phyloP scores from a whole-genome alignment of 305 asterid species.

The Fraxinus nigra region DNA sequence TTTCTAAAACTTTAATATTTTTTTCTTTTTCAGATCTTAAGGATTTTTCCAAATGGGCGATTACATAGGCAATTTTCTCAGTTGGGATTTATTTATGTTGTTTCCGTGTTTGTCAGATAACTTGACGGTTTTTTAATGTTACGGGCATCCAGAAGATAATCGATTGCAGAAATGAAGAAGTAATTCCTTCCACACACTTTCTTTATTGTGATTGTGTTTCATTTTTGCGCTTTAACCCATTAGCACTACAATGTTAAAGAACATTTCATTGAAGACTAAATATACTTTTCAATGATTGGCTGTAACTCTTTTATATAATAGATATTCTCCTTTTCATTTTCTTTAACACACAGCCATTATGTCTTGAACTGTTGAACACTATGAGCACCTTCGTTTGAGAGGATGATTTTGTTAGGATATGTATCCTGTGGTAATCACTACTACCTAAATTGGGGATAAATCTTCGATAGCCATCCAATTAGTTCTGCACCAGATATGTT shows the following conservation, averaged over 20 bases:
- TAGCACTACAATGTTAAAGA: not conserved
- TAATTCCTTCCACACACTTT: slow-evolving; percentile 16
- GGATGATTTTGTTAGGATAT: not conserved
- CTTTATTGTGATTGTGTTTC: not conserved
- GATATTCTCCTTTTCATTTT: not conserved
- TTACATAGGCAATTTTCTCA: not conserved
- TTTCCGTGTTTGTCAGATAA: not conserved
- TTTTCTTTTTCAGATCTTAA: not conserved
- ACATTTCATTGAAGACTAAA: not conserved
- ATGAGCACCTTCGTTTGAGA: not conserved
- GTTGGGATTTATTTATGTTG: not conserved
- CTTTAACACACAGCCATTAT: not conserved
- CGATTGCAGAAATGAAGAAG: slow-evolving; percentile 33
- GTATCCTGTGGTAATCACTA: not conserved
- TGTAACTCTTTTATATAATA: not conserved
- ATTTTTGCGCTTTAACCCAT: not conserved
- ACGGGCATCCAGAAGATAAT: slow-evolving; percentile 16
- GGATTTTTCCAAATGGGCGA: not conserved
- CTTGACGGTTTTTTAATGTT: not conserved
- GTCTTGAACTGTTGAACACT: not conserved
- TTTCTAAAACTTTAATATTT: not conserved
- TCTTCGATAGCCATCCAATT: not conserved
- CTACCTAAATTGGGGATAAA: not conserved
- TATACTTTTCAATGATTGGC: not conserved
- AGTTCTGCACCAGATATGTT: not conserved